phyloP scores from a whole-genome alignment of 768 basidiomycete genomes.

The Thelephora aurantiotincta region DNA sequence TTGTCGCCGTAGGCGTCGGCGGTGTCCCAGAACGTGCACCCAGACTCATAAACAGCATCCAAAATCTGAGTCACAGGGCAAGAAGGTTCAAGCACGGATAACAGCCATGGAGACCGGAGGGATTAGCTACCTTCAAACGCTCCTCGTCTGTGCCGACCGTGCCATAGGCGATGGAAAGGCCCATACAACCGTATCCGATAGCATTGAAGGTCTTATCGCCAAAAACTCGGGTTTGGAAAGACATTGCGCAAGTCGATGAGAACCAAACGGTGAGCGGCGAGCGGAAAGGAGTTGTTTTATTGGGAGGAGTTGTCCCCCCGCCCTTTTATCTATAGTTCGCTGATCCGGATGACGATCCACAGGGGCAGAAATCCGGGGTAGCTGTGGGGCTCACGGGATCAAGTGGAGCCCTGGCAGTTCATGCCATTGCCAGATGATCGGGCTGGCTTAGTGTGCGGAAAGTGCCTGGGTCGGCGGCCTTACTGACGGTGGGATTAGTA shows the following conservation, averaged over 20 bases:
- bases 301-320: no score
- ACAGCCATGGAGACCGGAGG: background rate
- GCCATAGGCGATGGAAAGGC: conserved; percentile 37
- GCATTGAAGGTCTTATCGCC: conserved; percentile 31
- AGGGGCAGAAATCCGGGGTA: no score
- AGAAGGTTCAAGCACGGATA: conserved; percentile 12
- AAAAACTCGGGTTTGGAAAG: conserved; percentile 28
- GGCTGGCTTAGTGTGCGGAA: no score
- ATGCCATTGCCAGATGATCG: no score
- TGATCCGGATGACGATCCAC: no score
- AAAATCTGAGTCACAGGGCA: conserved; percentile 19
- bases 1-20: conserved; percentile 27
- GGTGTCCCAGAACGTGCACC: conserved; percentile 34
- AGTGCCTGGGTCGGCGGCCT: no score
- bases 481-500: no score
- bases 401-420: no score
- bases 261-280: no score
- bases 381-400: no score
- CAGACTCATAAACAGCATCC: conserved; percentile 25
- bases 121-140: conserved; percentile 32
- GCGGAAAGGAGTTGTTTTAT: no score
- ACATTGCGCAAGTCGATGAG: background rate
- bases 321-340: no score
- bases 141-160: conserved; percentile 35
- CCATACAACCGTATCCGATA: conserved; percentile 52